Evolutionary conservation across 1,139 yeast species (phyloP), one percentile per base, ranked within the genome.

Genomic region (Arxiozyma slooffiae): DNA sequence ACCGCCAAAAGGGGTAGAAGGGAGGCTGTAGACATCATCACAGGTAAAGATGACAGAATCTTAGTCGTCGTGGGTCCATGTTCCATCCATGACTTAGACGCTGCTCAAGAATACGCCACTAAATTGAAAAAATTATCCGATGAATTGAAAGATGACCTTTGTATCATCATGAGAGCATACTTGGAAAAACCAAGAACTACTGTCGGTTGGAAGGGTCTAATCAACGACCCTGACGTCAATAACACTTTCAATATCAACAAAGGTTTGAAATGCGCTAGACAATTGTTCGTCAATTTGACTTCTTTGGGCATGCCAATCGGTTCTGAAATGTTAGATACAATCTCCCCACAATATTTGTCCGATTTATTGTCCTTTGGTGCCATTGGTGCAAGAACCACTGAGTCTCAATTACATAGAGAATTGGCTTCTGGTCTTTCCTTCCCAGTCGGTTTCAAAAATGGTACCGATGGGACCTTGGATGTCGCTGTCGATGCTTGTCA

Each of bases 171-270:
- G 98, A 82, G 98, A 74, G 97, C 97, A 3, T 92, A 92, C 74
- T 77, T 92, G 63, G 98, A 92, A 71, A 92, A 92, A 72, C 98
- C 98, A 57, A 82, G 98, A 74, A 92, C 98, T 50, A 92, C 97
- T 22, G 97, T 92, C 49, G 98, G 98, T 54, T 92, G 98, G 98
- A 92, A 92, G 71, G 98, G 97, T 57, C 77, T 92, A 61, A 90
- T 92, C 64, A 92, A 92, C 68, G 98, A 92, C 70, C 98, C 98
- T 22, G 96, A 92, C 63, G 85, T 92, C 60, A 96, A 92, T 67
- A 90, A 88, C 54, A 79, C 97, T 51, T 90, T 87, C 81, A 82
- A 89, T 61, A 92, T 92, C 68, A 92, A 92, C 75, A 88, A 89
- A 71, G 98, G 98, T 58, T 79, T 92, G 60, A 76, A 94, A 62